Evolutionary conservation across 176 grass and related monocot genomes (phyloP), one percentile per base, ranked within the genome.

Genomic region (Juncus inflexus): DNA sequence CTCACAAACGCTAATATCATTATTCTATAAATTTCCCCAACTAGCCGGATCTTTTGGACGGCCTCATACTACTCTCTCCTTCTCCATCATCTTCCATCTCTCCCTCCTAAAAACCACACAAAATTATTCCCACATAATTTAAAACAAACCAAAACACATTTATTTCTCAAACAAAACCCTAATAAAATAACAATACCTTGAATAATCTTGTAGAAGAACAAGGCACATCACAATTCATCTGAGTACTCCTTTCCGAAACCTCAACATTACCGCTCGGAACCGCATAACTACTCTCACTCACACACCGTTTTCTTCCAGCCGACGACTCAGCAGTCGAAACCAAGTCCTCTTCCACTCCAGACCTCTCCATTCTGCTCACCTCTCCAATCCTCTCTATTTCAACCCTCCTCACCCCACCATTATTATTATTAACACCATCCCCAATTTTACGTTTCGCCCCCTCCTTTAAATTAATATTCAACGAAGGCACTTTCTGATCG

Each of bases 301-400:
- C 64, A 67, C 65, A 83, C 83, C 91, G 90, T 77, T 96, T 96
- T 78, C 79, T 81, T 45, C 81, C 67, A 56, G 81, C 47, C 40
- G 77, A 81, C 7, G 50, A 90, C 78, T 96, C 86, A 39, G 87
- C 76, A 37, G 78, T 78, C 4, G 91, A 90, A n/a, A 76, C 41
- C 9, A 69, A 58, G 37, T 78, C 69, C 16, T 74, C 67, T 42
- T 87, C 78, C 12, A 54, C 76, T 19, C 65, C 84, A 53, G 81
- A 78, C 7, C 52, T 64, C 58, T 66, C 62, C n/a, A 61, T 42
- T 45, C 5, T 37, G 40, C 62, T 52, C 4, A 3, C 13, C 7
- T 43, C 12, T 61, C 55, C 39, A 54, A 57, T 37, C 15, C 55
- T 59, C 39, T 71, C 53, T 3, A 59, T 8, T 71, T 0, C 53